Percentiles rank a stretch among this genome's conserved stretches.
Conservation (phyloP, 352 stramenopile species). For the Albugo candida region DNA sequence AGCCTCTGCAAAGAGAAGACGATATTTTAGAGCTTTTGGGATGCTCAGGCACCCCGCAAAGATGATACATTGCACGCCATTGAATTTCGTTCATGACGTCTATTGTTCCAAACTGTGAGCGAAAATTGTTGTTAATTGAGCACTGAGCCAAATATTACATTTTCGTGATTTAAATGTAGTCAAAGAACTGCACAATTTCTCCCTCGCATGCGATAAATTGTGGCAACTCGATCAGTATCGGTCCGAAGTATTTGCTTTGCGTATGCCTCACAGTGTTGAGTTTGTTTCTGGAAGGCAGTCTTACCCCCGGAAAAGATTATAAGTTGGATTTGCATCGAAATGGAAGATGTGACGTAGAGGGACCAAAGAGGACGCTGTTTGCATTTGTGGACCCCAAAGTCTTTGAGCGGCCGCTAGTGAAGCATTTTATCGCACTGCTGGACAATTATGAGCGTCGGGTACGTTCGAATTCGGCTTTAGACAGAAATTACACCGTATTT, state of each 20-base stretch:
- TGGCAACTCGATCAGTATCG: constrained; percentile 87
- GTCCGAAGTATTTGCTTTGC: constrained; percentile 3
- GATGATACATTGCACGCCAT: no score
- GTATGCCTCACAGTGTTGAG: not conserved
- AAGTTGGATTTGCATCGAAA: constrained; percentile 84
- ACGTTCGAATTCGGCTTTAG: not conserved
- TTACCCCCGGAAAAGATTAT: constrained; percentile 82
- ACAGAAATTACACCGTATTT: constrained; percentile 4
- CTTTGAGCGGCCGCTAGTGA: constrained; percentile 82
- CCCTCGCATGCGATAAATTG: constrained; percentile 66
- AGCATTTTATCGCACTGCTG: constrained; percentile 79
- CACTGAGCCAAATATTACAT: no score
- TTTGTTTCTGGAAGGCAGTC: constrained; percentile 10
- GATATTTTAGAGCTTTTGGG: no score
- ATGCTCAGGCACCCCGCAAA: no score
- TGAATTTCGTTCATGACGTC: no score
- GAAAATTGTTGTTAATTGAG: no score
- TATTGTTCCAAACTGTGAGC: no score
- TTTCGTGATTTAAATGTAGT: constrained; percentile 8
- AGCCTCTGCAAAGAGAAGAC: no score
- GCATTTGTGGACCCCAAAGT: constrained; percentile 67
- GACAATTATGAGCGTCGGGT: constrained; percentile 78
- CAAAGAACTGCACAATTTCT: constrained; percentile 28
- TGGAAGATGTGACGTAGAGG: constrained; percentile 78
- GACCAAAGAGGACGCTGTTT: constrained; percentile 82